Evolutionary conservation across 164 flowering plant genomes (phyloP), one percentile per base, ranked within the genome.

Genomic region (Tetrastigma voinierianum): DNA sequence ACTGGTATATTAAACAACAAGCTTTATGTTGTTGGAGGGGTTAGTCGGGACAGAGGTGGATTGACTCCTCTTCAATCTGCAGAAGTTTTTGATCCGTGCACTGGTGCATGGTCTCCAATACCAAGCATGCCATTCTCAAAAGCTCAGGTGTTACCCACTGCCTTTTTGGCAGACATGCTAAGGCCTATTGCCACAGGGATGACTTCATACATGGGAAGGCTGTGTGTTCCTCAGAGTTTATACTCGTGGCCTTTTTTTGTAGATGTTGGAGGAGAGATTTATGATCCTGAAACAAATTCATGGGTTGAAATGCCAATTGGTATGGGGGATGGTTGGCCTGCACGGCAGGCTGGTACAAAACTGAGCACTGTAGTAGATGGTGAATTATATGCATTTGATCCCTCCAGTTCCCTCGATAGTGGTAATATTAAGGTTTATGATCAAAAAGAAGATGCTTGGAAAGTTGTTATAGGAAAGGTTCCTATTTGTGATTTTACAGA

Each of bases 321-420:
- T 18, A 93, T 91, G 98, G 98, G 97, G 49, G 96, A 93, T 68
- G 97, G 97, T 62, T 93, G 98, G 98, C 98, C 98, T 56, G 98
- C n/a, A n/a, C n/a, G n/a, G n/a, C n/a, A 93, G 64, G 98, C 98
- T 10, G 94, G 91, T 16, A 87, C 97, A 1, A 93, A 93, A 67
- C 71, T 90, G 68, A 90, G 98, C 71, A 90, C 82, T 20, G 85
- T 86, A 17, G 90, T 93, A 14, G 91, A 91, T 54, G 93, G 83
- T 18, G 93, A 91, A 20, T 65, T 93, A 61, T 93, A 90, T 82
- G 92, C 94, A 8, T 71, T 93, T 67, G 98, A 93, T 76, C 96
- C 91, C 43, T 89, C 97, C 10, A 88, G 86, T 69, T 82, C 93
- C 43, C 67, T 81, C 32, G 91, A 93, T 57, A 82, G n/a, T n/a